phyloP scores from a whole-genome alignment of 176 grass and related monocot species.

The Oropetium thomaeum region DNA sequence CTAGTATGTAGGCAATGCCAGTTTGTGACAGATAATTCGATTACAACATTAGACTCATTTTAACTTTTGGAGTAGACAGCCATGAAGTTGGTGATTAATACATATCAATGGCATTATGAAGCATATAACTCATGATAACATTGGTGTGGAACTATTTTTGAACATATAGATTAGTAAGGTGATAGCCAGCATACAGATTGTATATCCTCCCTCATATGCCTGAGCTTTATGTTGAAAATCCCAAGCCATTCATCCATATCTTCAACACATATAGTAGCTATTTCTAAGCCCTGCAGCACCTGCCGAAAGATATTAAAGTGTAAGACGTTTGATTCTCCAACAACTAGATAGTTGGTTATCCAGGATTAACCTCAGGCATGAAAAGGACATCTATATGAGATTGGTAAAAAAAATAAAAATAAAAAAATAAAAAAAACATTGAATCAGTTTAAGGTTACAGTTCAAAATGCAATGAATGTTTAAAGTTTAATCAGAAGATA shows the following conservation, averaged over 20 bases:
- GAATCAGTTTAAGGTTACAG: not conserved
- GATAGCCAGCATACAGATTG: constrained; percentile 62
- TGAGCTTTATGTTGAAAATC: constrained; percentile 97
- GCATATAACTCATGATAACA: not conserved
- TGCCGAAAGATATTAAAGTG: constrained; percentile 22
- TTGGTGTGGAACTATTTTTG: not conserved
- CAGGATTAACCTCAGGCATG: not conserved
- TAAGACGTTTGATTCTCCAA: not conserved
- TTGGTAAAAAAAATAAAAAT: not conserved
- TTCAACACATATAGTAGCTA: constrained; percentile 71
- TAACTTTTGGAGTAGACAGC: not conserved
- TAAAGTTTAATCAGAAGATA: not conserved
- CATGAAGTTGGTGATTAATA: not conserved
- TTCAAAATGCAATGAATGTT: not conserved
- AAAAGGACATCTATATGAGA: not conserved
- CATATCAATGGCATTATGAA: not conserved
- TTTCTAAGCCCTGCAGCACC: constrained; percentile 83
- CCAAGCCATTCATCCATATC: constrained; percentile 99
- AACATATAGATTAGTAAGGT: not conserved
- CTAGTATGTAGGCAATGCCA: not conserved
- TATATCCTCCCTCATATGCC: constrained; percentile 98
- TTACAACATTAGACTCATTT: not conserved
- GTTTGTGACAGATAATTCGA: not conserved
- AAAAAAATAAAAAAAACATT: not conserved
- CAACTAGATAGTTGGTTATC: not conserved